Conservation (phyloP, 371 early-diverging fungal genomes). For the Mucor mucedo region DNA sequence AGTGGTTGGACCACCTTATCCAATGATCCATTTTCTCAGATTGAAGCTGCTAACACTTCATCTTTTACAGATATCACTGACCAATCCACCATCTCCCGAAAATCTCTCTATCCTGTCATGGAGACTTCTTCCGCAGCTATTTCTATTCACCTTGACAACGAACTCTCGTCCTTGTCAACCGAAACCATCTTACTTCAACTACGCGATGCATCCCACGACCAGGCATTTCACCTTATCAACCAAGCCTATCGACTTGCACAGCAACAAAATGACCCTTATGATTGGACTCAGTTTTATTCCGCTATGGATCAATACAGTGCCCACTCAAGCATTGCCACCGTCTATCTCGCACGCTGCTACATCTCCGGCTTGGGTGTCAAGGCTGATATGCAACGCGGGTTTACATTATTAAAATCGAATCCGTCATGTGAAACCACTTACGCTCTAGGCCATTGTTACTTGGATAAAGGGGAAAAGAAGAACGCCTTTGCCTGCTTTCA, state of each 20-base stretch:
- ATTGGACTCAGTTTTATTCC: slow-evolving; percentile 25
- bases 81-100: slow-evolving; percentile 34
- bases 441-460: slow-evolving; percentile 29
- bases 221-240: slow-evolving; percentile 11
- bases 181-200: too few species aligned
- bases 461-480: slow-evolving; percentile 21
- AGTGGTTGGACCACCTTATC: slow-evolving; percentile 30
- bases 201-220: background rate
- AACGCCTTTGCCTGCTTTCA: slow-evolving; percentile 29
- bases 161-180: too few species aligned
- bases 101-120: slow-evolving; percentile 17
- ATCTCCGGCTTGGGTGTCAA: slow-evolving; percentile 26
- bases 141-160: too few species aligned
- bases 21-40: slow-evolving; percentile 35
- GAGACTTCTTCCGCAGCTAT: background rate
- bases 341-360: slow-evolving; percentile 27
- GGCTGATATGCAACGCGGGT: slow-evolving; percentile 19
- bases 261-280: slow-evolving; percentile 25
- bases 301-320: slow-evolving; percentile 21
- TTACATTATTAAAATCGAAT: slow-evolving; percentile 19
- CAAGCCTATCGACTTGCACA: slow-evolving; percentile 24
- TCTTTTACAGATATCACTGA: slow-evolving; percentile 33
- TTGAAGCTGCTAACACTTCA: slow-evolving; percentile 27
- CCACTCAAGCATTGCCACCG: slow-evolving; percentile 6
- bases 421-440: slow-evolving; percentile 31